Conservation (phyloP, 1,284 basidiomycete genomes). For the Sanghuangporus sanghuang region DNA sequence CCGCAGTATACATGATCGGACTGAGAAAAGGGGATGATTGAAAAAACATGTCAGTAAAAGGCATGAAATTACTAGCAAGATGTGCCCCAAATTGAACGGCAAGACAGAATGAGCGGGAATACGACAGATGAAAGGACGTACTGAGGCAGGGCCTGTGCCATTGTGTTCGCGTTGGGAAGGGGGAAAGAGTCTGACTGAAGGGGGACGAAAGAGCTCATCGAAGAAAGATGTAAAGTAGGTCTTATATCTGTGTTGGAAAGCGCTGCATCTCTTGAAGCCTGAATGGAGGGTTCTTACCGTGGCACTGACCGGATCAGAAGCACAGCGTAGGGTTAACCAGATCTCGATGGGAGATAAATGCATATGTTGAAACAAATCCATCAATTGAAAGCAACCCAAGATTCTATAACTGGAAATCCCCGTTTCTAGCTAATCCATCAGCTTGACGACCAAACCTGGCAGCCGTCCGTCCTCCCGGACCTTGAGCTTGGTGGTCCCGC, state of each 20-base stretch:
- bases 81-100: background rate
- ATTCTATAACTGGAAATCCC: background rate
- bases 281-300: background rate
- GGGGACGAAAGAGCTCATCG: constrained; percentile 1
- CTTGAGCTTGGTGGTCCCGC: background rate
- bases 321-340: constrained; percentile 2
- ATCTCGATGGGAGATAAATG: background rate
- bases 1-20: constrained; percentile 10
- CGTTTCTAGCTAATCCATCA: background rate
- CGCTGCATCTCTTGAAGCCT: background rate
- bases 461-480: background rate
- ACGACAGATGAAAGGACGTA: constrained; percentile 4
- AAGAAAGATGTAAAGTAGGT: background rate
- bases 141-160: constrained; percentile 17
- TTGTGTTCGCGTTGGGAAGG: background rate
- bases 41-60: background rate
- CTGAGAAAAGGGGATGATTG: background rate
- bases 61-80: too few species aligned
- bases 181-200: constrained; percentile 2
- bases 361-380: constrained; percentile 3
- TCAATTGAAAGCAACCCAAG: background rate
- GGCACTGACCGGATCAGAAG: constrained; percentile 15
- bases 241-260: constrained; percentile 3
- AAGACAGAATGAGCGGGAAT: background rate
- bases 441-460: background rate